These are phyloP conservation scores for Viola pubescens DNA, from an alignment of 441 rosid species.

Conservation along the genomic window DNA sequence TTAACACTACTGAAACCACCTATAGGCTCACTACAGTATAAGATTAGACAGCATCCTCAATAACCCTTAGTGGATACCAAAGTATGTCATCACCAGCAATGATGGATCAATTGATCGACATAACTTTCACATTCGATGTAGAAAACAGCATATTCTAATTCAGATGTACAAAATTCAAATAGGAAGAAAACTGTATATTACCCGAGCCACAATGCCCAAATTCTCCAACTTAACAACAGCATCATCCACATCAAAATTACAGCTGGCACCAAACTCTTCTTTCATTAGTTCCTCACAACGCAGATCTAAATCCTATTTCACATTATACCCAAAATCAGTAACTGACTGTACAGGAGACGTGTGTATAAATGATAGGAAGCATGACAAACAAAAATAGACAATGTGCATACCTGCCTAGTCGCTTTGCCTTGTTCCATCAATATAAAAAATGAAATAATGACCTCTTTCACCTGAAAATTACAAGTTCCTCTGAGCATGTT, in stretches of 20 bases:
- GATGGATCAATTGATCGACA: background rate
- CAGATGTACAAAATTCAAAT: background rate
- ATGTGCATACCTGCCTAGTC: slow-evolving; percentile 37
- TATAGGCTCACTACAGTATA: background rate
- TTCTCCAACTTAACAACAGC: slow-evolving; percentile 86
- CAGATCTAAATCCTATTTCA: slow-evolving; percentile 67
- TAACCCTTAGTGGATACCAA: background rate
- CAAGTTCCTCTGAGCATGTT: slow-evolving; percentile 7
- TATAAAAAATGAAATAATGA: slow-evolving; percentile 73
- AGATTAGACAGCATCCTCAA: background rate
- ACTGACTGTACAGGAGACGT: background rate
- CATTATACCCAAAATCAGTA: slow-evolving; percentile 11
- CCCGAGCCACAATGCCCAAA: slow-evolving; percentile 74
- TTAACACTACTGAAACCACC: background rate
- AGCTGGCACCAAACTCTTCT: slow-evolving; percentile 69
- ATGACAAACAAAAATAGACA: background rate
- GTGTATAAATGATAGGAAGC: background rate
- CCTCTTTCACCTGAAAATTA: slow-evolving; percentile 78
- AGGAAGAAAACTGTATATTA: slow-evolving; percentile 22
- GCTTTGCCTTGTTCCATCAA: slow-evolving; percentile 80
- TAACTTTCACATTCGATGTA: background rate
- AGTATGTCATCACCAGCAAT: background rate
- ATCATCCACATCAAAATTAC: slow-evolving; percentile 95
- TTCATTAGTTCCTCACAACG: slow-evolving; percentile 80
- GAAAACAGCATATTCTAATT: background rate